Percentiles rank a stretch among this genome's conserved stretches.
Evolutionary conservation across 345 rosid genomes (phyloP).

Genomic region (Dipteronia sinensis): DNA sequence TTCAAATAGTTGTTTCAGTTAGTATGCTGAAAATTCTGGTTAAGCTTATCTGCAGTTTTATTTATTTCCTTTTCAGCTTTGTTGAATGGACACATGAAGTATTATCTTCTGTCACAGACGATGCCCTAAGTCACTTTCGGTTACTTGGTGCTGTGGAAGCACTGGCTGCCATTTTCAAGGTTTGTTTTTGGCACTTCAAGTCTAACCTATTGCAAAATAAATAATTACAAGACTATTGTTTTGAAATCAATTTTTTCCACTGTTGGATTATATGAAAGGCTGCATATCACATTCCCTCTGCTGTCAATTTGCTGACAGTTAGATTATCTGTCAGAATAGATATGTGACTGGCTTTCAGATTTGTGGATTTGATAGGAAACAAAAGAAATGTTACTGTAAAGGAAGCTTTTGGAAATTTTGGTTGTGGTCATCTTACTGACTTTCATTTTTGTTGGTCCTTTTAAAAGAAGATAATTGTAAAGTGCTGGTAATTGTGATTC

Average conservation of each 20-base stretch:
- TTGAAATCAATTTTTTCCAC: neutral
- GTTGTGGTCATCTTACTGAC: neutral
- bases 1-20: slow-evolving; percentile 5
- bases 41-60: neutral
- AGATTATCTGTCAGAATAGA: neutral
- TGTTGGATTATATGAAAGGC: neutral
- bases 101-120: slow-evolving; percentile 60
- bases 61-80: slow-evolving; percentile 57
- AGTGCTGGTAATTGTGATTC: neutral
- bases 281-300: slow-evolving; percentile 1
- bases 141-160: slow-evolving; percentile 89
- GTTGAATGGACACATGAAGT: slow-evolving; percentile 84
- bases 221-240: too few species aligned
- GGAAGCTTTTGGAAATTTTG: neutral
- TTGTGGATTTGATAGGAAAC: neutral
- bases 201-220: neutral
- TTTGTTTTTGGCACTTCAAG: slow-evolving; percentile 29
- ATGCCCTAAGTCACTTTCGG: slow-evolving; percentile 62
- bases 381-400: neutral
- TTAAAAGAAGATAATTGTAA: neutral
- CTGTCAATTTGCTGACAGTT: neutral
- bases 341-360: neutral
- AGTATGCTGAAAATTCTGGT: neutral
- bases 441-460: neutral
- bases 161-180: slow-evolving; percentile 92